Conservation (phyloP, 345 rosid genomes). For the Hibiscus syriacus region DNA sequence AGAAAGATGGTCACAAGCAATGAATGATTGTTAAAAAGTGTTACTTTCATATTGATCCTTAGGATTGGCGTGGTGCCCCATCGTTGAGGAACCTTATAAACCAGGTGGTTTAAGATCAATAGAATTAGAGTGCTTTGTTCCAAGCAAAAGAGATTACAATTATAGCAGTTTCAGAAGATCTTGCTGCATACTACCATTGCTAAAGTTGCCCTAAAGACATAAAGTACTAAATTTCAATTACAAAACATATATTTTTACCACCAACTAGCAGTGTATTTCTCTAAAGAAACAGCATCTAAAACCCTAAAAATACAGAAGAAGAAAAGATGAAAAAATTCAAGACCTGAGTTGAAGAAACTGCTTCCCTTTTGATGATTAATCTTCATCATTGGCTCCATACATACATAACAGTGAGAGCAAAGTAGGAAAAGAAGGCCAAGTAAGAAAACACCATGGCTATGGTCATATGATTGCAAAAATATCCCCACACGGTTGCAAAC, state of each 20-base stretch:
- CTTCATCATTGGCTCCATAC: slow-evolving; percentile 8
- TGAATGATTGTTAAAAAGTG: neutral
- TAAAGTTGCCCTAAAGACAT: neutral
- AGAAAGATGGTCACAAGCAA: neutral
- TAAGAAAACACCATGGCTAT: slow-evolving; percentile 37
- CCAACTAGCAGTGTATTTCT: neutral
- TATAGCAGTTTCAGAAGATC: neutral
- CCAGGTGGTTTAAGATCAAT: no score
- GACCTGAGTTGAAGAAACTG: slow-evolving; percentile 2
- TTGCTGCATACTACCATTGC: neutral
- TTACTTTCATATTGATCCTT: neutral
- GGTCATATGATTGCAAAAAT: slow-evolving; percentile 31
- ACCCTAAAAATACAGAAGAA: neutral
- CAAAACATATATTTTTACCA: neutral
- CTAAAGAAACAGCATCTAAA: neutral
- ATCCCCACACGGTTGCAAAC: slow-evolving; percentile 27
- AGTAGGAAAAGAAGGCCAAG: slow-evolving; percentile 36
- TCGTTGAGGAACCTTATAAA: neutral
- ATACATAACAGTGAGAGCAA: slow-evolving; percentile 27
- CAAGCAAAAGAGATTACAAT: no score
- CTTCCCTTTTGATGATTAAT: neutral
- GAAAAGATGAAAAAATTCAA: neutral
- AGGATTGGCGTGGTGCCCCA: neutral
- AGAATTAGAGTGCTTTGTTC: no score
- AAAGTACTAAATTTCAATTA: neutral